Evolutionary conservation across 257 asterid genomes (phyloP), one percentile per base, ranked within the genome.

Genomic region (Salvia splendens): DNA sequence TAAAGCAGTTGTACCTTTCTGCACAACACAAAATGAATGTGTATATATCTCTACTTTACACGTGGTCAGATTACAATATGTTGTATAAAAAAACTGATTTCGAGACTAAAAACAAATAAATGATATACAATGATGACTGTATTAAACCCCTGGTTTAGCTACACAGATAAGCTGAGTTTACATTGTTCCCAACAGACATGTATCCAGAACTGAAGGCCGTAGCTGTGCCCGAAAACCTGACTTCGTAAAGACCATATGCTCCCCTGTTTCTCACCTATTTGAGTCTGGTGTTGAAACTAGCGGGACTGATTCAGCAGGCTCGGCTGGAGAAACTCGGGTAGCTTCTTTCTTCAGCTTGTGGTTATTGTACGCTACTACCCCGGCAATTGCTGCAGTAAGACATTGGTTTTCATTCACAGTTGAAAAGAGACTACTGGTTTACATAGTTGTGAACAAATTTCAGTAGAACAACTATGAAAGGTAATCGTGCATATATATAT

Each of bases 321-420:
- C 81, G 1, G 63, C 81, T 46, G 89, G 64, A 73, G 64, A 69
- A 69, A 61, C 76, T 50, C 78, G 81, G 64, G 89, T 64, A 72
- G 95, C 89, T 77, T 83, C 95, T 85, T 80, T 93, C 59, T 88
- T 90, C 84, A 93, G 77, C 87, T 93, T 90, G 82, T 76, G 85
- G 75, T 90, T 90, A 66, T 90, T 93, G 80, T 93, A 93, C 30
- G 95, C 97, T 65, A 90, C 99, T 46, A 93, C 97, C 67, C 99
- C 97, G 38, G 81, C 84, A 65, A 93, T 90, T 45, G 99, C 99
- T 93, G 96, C 88, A 76, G 53, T 20, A 2, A 24, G 10, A 67
- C 47, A 64, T 9, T 24, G 8, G 38, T 71, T 70, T 50, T 36
- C 62, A 49, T 2, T 48, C 16, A 24, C 1, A 10, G 9, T 12